Conservation (phyloP, 306 rosid genomes). For the Medicago arabica region DNA sequence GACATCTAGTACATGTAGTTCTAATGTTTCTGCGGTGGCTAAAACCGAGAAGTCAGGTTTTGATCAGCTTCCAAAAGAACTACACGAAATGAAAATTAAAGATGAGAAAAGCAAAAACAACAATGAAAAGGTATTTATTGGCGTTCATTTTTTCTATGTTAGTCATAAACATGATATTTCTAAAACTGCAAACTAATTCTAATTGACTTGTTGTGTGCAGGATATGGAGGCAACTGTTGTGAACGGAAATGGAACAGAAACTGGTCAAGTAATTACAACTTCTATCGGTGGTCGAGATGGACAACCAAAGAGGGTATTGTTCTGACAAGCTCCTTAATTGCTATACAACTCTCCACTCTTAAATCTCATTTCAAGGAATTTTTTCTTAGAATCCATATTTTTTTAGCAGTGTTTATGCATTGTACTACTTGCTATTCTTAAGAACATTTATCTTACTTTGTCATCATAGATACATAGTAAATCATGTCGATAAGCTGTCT, state of each 20-base stretch:
- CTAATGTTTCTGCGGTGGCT: slow-evolving; percentile 49
- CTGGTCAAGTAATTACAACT: slow-evolving; percentile 87
- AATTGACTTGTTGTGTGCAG: slow-evolving; percentile 51
- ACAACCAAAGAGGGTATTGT: slow-evolving; percentile 76
- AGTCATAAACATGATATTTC: too few species aligned
- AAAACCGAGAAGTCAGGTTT: slow-evolving; percentile 58
- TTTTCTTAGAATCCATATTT: too few species aligned
- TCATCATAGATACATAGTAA: too few species aligned
- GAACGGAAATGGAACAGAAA: slow-evolving; percentile 85
- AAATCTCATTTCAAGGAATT: background rate
- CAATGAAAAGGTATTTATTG: slow-evolving; percentile 67
- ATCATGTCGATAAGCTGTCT: too few species aligned
- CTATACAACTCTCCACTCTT: background rate
- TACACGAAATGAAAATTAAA: slow-evolving; percentile 71
- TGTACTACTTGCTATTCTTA: too few species aligned
- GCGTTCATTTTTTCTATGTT: slow-evolving; percentile 17
- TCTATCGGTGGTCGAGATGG: slow-evolving; percentile 78
- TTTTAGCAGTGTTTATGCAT: too few species aligned
- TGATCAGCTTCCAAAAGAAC: slow-evolving; percentile 79
- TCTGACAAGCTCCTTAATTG: slow-evolving; percentile 17
- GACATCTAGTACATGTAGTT: slow-evolving; percentile 49
- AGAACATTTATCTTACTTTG: too few species aligned
- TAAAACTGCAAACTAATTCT: background rate
- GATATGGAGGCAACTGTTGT: slow-evolving; percentile 70
- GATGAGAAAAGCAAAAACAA: slow-evolving; percentile 62